phyloP scores from a whole-genome alignment of 257 asterid genomes.

The Lycium ferocissimum region DNA sequence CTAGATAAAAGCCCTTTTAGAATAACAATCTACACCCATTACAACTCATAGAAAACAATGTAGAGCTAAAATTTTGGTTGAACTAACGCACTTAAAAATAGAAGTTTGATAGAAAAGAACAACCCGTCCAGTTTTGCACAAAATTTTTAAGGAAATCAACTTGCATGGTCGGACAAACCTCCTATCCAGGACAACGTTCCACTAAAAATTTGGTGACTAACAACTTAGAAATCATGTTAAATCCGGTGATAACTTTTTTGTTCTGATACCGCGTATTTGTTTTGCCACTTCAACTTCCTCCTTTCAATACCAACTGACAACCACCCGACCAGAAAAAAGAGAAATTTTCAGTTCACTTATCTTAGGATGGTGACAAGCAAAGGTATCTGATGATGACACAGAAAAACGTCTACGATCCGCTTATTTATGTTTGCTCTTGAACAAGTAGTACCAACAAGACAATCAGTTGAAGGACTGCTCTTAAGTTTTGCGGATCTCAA shows the following conservation, averaged over 20 bases:
- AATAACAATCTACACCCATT: background rate
- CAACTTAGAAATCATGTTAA: too few relatives aligned
- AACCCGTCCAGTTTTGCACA: background rate
- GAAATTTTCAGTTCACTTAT: too few relatives aligned
- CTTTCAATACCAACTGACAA: too few relatives aligned
- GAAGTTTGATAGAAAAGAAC: background rate
- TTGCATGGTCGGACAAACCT: background rate
- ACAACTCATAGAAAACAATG: slow-evolving; percentile 17
- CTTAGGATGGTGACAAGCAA: too few relatives aligned
- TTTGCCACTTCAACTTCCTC: too few relatives aligned
- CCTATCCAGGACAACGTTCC: too few relatives aligned
- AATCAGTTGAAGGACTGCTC: background rate
- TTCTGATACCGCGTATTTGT: too few relatives aligned
- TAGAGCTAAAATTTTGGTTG: too few relatives aligned
- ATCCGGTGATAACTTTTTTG: too few relatives aligned
- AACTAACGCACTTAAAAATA: too few relatives aligned
- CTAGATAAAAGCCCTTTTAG: background rate
- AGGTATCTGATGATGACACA: background rate
- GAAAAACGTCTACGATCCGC: background rate
- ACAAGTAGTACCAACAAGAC: background rate
- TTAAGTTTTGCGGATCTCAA: background rate
- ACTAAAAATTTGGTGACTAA: too few relatives aligned
- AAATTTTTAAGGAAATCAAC: background rate
- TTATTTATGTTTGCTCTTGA: background rate
- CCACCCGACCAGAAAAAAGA: too few relatives aligned